Percentiles rank a stretch among this genome's conserved stretches.
Evolutionary conservation across 2,329 filamentous ascomycete species (phyloP).

Genomic region (Cercospora citrullina): DNA sequence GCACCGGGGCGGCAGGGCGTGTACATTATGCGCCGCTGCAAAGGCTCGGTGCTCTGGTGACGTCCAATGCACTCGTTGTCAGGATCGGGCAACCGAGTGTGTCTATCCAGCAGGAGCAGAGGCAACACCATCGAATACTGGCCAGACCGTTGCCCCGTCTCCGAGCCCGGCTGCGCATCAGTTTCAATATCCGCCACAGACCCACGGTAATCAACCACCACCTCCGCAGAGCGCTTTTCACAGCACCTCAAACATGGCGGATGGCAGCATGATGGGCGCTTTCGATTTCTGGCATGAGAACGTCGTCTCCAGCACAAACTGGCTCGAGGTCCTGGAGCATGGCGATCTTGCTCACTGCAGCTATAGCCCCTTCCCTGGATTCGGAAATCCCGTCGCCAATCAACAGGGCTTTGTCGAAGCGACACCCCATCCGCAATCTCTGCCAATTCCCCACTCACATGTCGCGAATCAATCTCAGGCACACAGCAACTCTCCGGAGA

Average conservation of each 20-base stretch:
- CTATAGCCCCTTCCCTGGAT: slow-evolving; percentile 7
- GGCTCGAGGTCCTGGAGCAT: slow-evolving; percentile 22
- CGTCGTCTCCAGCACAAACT: slow-evolving; percentile 26
- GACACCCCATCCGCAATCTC: background rate
- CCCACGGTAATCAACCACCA: background rate
- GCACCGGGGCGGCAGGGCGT: slow-evolving; percentile 33
- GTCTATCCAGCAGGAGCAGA: slow-evolving; percentile 25
- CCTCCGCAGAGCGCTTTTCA: background rate
- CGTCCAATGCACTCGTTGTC: slow-evolving; percentile 32
- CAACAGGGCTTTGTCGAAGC: background rate
- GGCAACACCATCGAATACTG: background rate
- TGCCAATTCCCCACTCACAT: background rate
- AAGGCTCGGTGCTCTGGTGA: slow-evolving; percentile 37
- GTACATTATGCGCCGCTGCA: slow-evolving; percentile 32
- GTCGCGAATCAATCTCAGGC: background rate
- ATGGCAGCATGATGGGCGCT: background rate
- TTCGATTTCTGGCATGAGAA: slow-evolving; percentile 27
- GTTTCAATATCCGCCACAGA: background rate
- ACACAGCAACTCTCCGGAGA: slow-evolving; percentile 17
- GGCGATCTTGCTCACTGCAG: slow-evolving; percentile 9
- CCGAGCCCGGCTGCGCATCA: background rate
- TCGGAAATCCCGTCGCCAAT: background rate
- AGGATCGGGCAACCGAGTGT: slow-evolving; percentile 28
- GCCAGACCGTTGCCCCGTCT: background rate
- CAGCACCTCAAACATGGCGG: background rate